Conservation (phyloP, 306 rosid genomes). For the Glycine soja region DNA sequence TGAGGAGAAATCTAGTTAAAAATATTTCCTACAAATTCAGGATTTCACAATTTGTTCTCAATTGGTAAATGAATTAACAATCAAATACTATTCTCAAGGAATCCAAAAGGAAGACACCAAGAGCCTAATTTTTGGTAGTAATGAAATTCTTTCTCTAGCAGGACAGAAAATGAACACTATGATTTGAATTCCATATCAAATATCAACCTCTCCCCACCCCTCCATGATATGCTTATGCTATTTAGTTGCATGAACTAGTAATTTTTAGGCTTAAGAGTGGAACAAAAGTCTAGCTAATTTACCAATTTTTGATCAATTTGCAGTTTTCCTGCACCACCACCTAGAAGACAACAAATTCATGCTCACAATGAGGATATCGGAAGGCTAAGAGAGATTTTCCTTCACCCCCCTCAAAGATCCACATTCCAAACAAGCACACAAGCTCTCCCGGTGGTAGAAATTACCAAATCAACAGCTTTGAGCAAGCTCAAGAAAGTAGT, state of each 20-base stretch:
- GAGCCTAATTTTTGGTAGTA: not conserved
- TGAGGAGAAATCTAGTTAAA: not conserved
- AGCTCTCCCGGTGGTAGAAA: conserved; percentile 38
- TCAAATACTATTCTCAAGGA: not conserved
- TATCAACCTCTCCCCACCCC: not conserved
- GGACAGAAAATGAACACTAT: not conserved
- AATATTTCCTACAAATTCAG: not conserved
- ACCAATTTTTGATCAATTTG: conserved; percentile 31
- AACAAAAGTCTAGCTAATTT: not conserved
- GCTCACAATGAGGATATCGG: conserved; percentile 30
- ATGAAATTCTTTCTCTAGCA: not conserved
- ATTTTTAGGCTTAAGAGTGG: not conserved
- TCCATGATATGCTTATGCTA: not conserved
- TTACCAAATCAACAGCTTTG: conserved; percentile 56
- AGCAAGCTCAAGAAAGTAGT: conserved; percentile 64
- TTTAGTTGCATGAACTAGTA: conserved; percentile 25
- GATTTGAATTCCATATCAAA: not conserved
- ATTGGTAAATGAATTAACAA: not conserved
- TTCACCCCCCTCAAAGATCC: conserved; percentile 43
- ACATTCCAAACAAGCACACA: conserved; percentile 44
- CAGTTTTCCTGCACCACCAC: conserved; percentile 53
- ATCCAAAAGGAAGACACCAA: conserved; percentile 21
- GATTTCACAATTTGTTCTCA: not conserved
- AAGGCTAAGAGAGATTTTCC: conserved; percentile 44
- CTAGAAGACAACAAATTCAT: conserved; percentile 40